Base-by-base conservation (phyloP, 2,329 filamentous ascomycete species). In the Scedosporium aurantiacum region DNA sequence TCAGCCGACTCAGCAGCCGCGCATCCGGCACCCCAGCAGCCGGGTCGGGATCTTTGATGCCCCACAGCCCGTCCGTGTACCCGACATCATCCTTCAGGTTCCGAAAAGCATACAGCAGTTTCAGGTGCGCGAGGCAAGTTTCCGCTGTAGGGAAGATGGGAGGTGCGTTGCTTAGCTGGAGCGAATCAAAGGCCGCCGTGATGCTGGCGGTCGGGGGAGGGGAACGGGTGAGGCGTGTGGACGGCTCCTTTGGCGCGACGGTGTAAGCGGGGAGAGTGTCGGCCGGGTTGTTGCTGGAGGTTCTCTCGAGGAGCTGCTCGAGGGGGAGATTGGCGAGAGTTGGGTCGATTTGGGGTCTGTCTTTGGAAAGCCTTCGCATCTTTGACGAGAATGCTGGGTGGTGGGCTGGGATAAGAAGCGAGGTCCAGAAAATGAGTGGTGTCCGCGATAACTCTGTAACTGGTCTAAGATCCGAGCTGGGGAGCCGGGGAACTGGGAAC, bases 111-210 rank as follows among this genome's bases (percentile, higher is more conserved):
- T 84, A 82, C 1, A 93, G 77, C 0, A 93, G 76, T 70, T 90
- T 90, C 28, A 93, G 78, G 70, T 94, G 90, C 0, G 83, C 86
- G 23, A 90, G 80, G 65, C 87, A 90, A 50, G 84, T 79, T 63
- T 86, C 79, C 25, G 63, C 47, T 12, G 41, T 61, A 21, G 64
- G 64, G 10, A 45, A 28, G n/a, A 23, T 27, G 18, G 55, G 37
- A 27, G 63, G 21, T 3, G 40, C 43, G 41, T 65, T 57, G 58
- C 56, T 60, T 1, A 65, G 55, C 18, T 55, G 23, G 5, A 62
- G 54, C 14, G 25, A 14, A n/a, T 54, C 40, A 45, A 61, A 61
- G 23, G 60, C 45, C 16, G 23, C 54, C 5, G 60, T 28, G 37
- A 58, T 50, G 23, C 32, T 32, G n/a, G 18, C 16, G 23, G 45